Base-by-base conservation (phyloP, 2,329 filamentous ascomycete genomes). In the Fusarium irregulare region DNA sequence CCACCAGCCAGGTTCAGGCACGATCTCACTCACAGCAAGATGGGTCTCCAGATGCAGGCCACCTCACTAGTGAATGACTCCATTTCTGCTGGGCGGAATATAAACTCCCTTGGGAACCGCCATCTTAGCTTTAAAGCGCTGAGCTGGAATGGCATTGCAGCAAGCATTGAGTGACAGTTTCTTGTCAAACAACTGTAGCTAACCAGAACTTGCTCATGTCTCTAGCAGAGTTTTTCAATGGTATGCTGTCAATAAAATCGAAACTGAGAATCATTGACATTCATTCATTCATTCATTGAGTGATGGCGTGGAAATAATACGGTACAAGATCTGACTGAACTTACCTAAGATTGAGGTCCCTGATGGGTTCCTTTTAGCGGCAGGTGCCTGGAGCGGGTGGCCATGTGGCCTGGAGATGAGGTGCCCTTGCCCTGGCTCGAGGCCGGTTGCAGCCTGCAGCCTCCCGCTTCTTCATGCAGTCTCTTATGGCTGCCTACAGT, bases 371-470 rank as follows among this genome's bases (percentile, higher is more conserved):
- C 42, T 28, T 27, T 27, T 66, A 50, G 53, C 48, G 34, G 57
- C 25, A 40, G 57, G 51, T 72, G 66, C 69, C 70, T 73, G 55
- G 59, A 58, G 42, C 48, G 58, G 60, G 30, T 47, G 42, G 48
- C 70, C 64, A 62, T 62, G 64, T 66, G 70, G 57, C 59, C 60
- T 47, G 34, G 59, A 53, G 55, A 42, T 54, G 59, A 45, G 37
- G 40, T 61, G 58, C 40, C 34, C 34, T 28, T 51, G 53, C 42
- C 56, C 59, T 71, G 67, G 21, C 60, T 71, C 54, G 44, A 54
- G 51, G 50, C 55, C 44, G 58, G 41, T 46, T 71, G 68, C 60
- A 74, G 70, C 57, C 72, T 75, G 53, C 60, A 71, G 63, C 60
- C 64, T 60, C 64, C 68, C 59, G 56, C 56, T 44, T 42, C 21